Evolutionary conservation across 306 rosid species (phyloP).

Genomic region (Gleditsia sinensis): DNA sequence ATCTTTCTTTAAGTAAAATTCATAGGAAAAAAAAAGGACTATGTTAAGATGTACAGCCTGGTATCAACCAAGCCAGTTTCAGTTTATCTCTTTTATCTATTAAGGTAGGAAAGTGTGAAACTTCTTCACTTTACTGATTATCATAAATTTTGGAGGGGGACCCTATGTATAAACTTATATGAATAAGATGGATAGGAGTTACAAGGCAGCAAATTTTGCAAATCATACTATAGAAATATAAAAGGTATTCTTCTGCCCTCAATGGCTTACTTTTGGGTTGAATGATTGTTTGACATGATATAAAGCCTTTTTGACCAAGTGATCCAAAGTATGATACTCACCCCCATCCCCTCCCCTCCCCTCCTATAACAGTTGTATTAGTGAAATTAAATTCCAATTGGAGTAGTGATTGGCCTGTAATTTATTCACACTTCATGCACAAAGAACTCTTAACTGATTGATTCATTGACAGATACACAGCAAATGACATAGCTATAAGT

Average conservation of each 20-base stretch:
- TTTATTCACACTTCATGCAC: neutral
- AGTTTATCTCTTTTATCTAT: conserved; percentile 26
- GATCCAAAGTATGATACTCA: conserved; percentile 9
- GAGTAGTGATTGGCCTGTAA: neutral
- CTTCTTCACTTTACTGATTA: conserved; percentile 26
- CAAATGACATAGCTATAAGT: neutral
- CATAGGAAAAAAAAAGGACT: neutral
- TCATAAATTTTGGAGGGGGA: neutral
- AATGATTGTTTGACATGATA: neutral
- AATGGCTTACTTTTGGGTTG: neutral
- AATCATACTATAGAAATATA: conserved; percentile 2
- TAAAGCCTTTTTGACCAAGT: conserved; percentile 13
- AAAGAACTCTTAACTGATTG: neutral
- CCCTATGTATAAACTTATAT: conserved; percentile 12
- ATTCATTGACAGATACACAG: conserved; percentile 17
- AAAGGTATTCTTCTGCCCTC: neutral
- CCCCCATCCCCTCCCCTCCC: neutral
- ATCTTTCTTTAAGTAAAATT: neutral
- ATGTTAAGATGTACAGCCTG: neutral
- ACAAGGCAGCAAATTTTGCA: neutral
- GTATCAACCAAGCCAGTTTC: conserved; percentile 10
- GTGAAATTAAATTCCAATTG: neutral
- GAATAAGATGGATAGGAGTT: conserved; percentile 14
- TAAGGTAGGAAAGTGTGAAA: conserved; percentile 10
- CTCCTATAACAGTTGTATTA: neutral